Percentiles rank a stretch among this genome's conserved stretches.
These are phyloP conservation scores for Hypericum perforatum DNA, from an alignment of 345 rosid genomes.

Conservation along the genomic window DNA sequence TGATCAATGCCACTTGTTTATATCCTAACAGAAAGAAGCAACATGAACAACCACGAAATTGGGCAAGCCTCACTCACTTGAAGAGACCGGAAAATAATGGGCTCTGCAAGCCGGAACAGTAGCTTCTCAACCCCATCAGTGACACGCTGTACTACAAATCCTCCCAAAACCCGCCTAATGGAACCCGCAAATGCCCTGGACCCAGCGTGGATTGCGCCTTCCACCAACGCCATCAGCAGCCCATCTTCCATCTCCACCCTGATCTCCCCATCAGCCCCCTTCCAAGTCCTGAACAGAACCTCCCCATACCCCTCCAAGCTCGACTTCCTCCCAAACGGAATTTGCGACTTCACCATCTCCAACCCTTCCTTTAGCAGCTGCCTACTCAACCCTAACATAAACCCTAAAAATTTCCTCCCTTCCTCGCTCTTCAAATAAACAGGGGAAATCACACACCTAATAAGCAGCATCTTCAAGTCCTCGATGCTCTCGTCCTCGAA, in stretches of 20 bases:
- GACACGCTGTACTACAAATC: slow-evolving; percentile 59
- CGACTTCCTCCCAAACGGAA: slow-evolving; percentile 75
- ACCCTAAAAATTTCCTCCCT: slow-evolving; percentile 65
- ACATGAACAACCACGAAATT: background rate
- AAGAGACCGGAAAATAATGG: slow-evolving; percentile 74
- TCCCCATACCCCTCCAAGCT: slow-evolving; percentile 83
- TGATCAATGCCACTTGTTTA: background rate
- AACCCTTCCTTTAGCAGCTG: slow-evolving; percentile 67
- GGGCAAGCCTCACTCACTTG: slow-evolving; percentile 41
- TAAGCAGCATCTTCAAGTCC: slow-evolving; percentile 62
- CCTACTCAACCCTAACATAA: slow-evolving; percentile 61
- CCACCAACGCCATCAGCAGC: slow-evolving; percentile 61
- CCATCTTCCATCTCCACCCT: slow-evolving; percentile 65
- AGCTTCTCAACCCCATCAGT: slow-evolving; percentile 76
- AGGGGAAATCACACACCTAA: slow-evolving; percentile 74
- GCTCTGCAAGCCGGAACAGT: slow-evolving; percentile 72
- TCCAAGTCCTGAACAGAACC: slow-evolving; percentile 77
- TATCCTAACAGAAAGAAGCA: background rate
- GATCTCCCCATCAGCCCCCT: slow-evolving; percentile 39
- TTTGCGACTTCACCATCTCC: slow-evolving; percentile 80
- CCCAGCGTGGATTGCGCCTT: slow-evolving; percentile 59
- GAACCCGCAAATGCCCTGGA: slow-evolving; percentile 48
- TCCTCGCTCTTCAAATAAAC: slow-evolving; percentile 70
- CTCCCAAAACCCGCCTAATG: slow-evolving; percentile 71
- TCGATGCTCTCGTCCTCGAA: slow-evolving; percentile 84